Conservation (phyloP, 2,329 filamentous ascomycete genomes). For the Neonectria punicea region DNA sequence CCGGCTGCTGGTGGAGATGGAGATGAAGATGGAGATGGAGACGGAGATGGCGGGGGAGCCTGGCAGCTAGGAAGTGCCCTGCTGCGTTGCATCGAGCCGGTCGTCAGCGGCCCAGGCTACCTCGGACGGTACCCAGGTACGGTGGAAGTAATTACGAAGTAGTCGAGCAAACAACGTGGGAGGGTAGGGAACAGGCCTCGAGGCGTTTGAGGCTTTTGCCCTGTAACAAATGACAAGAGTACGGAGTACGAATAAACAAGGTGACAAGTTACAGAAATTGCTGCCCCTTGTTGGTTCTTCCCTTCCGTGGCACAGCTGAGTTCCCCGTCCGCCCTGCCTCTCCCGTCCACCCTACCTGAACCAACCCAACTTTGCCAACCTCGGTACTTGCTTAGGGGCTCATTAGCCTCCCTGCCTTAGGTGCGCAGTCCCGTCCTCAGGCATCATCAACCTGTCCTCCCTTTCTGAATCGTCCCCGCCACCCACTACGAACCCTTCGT, state of each 20-base stretch:
- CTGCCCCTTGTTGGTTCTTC: too few relatives aligned
- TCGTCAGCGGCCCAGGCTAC: background rate
- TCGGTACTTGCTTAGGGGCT: too few relatives aligned
- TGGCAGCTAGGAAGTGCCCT: background rate
- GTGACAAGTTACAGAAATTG: too few relatives aligned
- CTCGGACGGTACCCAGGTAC: background rate
- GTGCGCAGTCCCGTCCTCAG: background rate
- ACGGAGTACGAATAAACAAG: background rate
- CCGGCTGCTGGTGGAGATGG: background rate
- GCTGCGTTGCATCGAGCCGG: background rate
- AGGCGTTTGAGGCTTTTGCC: background rate
- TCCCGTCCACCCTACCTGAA: background rate
- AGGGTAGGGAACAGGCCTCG: background rate
- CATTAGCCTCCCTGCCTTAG: too few relatives aligned
- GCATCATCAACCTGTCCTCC: background rate
- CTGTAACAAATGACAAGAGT: background rate
- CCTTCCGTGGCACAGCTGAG: background rate
- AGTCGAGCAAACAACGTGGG: background rate
- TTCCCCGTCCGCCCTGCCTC: background rate
- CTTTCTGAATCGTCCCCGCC: background rate
- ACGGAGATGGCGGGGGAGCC: background rate
- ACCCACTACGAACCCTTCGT: background rate
- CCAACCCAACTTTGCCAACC: too few relatives aligned
- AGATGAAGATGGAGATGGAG: background rate
- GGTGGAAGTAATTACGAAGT: too few relatives aligned